Conservation (phyloP, 495 filamentous ascomycete species). For the Penicillium paxilli region DNA sequence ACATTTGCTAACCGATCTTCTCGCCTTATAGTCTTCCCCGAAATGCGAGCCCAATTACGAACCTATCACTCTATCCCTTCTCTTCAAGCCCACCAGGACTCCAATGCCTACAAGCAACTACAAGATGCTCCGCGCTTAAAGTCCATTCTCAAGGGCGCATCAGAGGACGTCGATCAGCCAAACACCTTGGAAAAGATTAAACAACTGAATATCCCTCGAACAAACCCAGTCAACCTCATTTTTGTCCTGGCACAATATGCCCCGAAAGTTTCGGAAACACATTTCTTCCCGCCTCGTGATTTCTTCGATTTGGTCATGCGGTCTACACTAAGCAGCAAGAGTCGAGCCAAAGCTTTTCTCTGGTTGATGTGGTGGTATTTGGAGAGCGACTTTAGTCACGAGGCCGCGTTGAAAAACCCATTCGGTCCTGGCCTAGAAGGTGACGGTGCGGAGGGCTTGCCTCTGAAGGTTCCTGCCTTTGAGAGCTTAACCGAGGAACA, state of each 20-base stretch:
- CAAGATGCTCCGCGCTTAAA: constrained; percentile 96
- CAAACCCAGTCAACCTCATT: constrained; percentile 95
- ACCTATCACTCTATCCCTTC: constrained; percentile 98
- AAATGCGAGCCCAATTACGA: constrained; percentile 97
- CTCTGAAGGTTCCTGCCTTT: constrained; percentile 80
- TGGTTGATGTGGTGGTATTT: constrained; percentile 99
- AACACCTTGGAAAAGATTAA: constrained; percentile 82
- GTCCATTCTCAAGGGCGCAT: constrained; percentile 95
- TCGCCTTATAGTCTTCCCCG: constrained; percentile 78
- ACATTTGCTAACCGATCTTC: constrained; percentile 31
- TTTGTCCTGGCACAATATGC: constrained; percentile 93
- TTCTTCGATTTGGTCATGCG: constrained; percentile 98
- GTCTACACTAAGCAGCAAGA: constrained; percentile 75
- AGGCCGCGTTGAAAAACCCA: constrained; percentile 83
- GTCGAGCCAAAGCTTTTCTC: constrained; percentile 84
- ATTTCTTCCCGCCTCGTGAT: constrained; percentile 82
- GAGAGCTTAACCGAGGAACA: constrained; percentile 74
- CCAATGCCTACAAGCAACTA: constrained; percentile 94
- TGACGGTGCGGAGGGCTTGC: constrained; percentile 60
- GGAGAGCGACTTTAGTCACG: constrained; percentile 88
- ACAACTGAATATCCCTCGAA: constrained; percentile 65
- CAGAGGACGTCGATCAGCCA: constrained; percentile 88
- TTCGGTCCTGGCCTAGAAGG: constrained; percentile 76
- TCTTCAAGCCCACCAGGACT: constrained; percentile 90
- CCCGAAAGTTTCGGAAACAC: constrained; percentile 85